Base-by-base conservation (phyloP, 495 filamentous ascomycete genomes). In the Neurospora africana region DNA sequence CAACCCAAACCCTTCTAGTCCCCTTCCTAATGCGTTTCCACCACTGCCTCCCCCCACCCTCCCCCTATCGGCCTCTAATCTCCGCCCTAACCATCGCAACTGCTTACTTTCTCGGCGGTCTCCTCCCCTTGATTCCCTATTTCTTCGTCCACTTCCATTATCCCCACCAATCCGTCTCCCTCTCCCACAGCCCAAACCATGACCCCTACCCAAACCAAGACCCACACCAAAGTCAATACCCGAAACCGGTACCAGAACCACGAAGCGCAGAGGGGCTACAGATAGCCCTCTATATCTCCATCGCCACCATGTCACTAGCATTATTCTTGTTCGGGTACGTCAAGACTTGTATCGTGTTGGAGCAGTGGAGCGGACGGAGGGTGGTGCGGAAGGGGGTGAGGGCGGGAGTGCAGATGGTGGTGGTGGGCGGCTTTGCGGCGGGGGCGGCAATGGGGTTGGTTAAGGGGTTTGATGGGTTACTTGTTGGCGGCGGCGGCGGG, bases 391-490 rank as follows among this genome's bases (percentile, higher is more conserved):
- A 65, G 10, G 79, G 78, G 1, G 69, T 83, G 10, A 78, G 75
- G 53, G 83, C 83, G 19, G 79, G 80, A 9, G 67, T 81, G 23
- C 82, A 84, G 72, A 85, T 84, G 61, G 74, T 84, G 19, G 27
- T 80, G 13, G 77, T 85, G 0, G 83, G 83, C 2, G 79, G 77
- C 4, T 69, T 81, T 36, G 83, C 83, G 68, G 83, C 83, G 0
- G 82, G 75, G 2, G 79, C 82, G 19, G 83, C 83, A 68, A 85
- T 84, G 76, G 81, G 81, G 2, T 79, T 84, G 68, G 83, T 85
- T 0, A 77, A 77, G 68, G 79, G 53, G 17, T 78, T 78, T 72
- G 70, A 74, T 58, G 65, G 47, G 30, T 39, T 69, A 47, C 44
- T 47, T 27, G 21, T 27, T 23, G 44, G 44, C 15, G 10, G 10